These are phyloP conservation scores for Rutstroemia sp. DNA, from an alignment of 2,329 filamentous ascomycete species.

Conservation along the genomic window DNA sequence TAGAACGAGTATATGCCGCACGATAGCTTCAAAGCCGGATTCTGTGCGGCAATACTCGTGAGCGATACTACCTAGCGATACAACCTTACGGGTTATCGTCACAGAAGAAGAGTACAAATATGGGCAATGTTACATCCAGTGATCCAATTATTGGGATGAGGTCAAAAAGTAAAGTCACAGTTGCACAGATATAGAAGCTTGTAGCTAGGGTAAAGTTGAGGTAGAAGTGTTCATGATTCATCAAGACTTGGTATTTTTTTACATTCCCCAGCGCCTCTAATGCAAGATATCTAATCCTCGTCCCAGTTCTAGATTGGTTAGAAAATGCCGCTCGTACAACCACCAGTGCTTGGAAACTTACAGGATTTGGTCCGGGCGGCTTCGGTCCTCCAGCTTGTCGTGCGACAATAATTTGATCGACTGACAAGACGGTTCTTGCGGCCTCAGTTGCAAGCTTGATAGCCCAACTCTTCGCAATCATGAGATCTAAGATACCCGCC, in stretches of 20 bases:
- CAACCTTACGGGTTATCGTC: no score
- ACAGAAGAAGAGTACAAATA: no score
- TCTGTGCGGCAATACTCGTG: no score
- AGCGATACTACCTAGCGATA: no score
- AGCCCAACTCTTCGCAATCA: conserved; percentile 91
- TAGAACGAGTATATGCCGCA: no score
- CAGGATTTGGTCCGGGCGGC: conserved; percentile 84
- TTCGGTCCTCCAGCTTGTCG: conserved; percentile 96
- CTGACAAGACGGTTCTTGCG: conserved; percentile 85
- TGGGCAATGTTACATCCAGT: no score
- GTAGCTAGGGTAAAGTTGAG: no score
- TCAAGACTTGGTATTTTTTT: conserved; percentile 25
- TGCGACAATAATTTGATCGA: conserved; percentile 98
- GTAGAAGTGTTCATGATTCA: conserved; percentile 7
- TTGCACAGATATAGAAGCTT: no score
- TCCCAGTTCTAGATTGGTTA: conserved; percentile 30
- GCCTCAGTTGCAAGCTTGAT: conserved; percentile 96
- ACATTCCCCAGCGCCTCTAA: conserved; percentile 23
- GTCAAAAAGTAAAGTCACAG: no score
- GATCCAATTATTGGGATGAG: no score
- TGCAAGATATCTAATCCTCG: conserved; percentile 29
- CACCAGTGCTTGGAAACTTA: conserved; percentile 19
- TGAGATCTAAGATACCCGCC: conserved; percentile 83
- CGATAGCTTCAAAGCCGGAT: no score
- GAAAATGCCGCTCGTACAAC: neutral